Evolutionary conservation across 1,284 basidiomycete species (phyloP).

Genomic region (Apiotrichum sp.): DNA sequence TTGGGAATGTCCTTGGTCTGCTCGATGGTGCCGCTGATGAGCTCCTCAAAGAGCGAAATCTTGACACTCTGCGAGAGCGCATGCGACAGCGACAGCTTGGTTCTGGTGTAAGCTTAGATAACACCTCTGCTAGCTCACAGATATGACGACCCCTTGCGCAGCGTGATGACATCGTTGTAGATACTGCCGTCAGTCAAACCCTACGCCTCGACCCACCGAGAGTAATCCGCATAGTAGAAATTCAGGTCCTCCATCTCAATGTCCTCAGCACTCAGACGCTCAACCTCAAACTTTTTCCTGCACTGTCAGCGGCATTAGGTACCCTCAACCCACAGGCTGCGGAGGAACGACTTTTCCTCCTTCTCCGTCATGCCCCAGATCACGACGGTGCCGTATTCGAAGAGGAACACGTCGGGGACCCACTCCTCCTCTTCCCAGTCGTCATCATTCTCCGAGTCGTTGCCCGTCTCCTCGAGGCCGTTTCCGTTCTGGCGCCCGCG

Average conservation of each 20-base stretch:
- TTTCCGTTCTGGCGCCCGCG: slow-evolving; percentile 49
- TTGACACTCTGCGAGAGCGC: slow-evolving; percentile 94
- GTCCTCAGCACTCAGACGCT: slow-evolving; percentile 73
- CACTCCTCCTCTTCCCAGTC: slow-evolving; percentile 57
- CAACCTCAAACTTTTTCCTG: slow-evolving; percentile 88
- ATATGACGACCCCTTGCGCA: slow-evolving; percentile 88
- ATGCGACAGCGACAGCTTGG: slow-evolving; percentile 89
- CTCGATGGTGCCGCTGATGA: slow-evolving; percentile 89
- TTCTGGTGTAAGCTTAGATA: slow-evolving; percentile 54
- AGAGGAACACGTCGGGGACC: slow-evolving; percentile 78
- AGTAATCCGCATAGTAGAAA: slow-evolving; percentile 95
- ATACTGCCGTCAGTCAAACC: slow-evolving; percentile 55
- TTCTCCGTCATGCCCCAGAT: slow-evolving; percentile 95
- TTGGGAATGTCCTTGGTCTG: slow-evolving; percentile 96
- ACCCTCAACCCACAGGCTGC: slow-evolving; percentile 63
- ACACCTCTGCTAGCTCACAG: slow-evolving; percentile 59
- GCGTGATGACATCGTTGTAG: slow-evolving; percentile 96
- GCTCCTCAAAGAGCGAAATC: slow-evolving; percentile 89
- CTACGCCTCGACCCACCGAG: slow-evolving; percentile 55
- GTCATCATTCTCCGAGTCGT: slow-evolving; percentile 38
- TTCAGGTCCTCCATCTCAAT: slow-evolving; percentile 95
- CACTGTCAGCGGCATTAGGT: slow-evolving; percentile 2
- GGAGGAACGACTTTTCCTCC: slow-evolving; percentile 81
- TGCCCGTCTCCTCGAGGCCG: slow-evolving; percentile 7
- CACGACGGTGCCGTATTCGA: slow-evolving; percentile 83